Percentiles rank a stretch among this genome's conserved stretches.
Conservation (phyloP, 2,329 filamentous ascomycete genomes). For the Xylaria sp. region DNA sequence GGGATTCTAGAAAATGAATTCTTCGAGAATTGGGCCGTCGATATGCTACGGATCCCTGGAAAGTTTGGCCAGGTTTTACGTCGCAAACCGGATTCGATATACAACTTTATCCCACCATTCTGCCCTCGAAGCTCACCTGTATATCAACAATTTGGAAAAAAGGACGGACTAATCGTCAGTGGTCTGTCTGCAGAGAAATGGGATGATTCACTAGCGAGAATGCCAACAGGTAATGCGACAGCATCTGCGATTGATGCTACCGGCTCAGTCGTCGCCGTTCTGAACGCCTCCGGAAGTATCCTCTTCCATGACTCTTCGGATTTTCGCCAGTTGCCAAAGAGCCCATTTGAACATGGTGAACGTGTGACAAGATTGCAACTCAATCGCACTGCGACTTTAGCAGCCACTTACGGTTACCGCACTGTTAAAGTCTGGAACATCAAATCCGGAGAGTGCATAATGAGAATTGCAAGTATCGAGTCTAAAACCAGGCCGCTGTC, state of each 20-base stretch:
- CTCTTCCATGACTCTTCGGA: background rate
- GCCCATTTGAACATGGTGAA: background rate
- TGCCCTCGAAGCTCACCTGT: background rate
- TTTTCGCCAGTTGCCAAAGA: background rate
- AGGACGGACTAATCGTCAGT: background rate
- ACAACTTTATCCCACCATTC: background rate
- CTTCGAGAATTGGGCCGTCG: background rate
- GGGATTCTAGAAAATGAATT: background rate
- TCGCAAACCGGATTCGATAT: background rate
- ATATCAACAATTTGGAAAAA: background rate
- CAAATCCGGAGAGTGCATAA: background rate
- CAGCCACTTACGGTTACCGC: background rate
- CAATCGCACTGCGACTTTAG: background rate
- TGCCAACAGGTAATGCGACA: background rate
- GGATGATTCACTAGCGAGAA: background rate
- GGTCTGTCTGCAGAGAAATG: background rate
- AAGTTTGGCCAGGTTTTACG: background rate
- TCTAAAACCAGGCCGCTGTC: background rate
- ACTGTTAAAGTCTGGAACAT: background rate
- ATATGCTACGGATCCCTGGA: background rate
- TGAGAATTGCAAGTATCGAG: background rate
- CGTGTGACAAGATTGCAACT: background rate
- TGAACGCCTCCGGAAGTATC: background rate
- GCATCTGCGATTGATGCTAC: background rate
- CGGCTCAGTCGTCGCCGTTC: background rate